Evolutionary conservation across 2,329 filamentous ascomycete genomes (phyloP), one percentile per base, ranked within the genome.

Genomic region (Pestalotiopsis fici): DNA sequence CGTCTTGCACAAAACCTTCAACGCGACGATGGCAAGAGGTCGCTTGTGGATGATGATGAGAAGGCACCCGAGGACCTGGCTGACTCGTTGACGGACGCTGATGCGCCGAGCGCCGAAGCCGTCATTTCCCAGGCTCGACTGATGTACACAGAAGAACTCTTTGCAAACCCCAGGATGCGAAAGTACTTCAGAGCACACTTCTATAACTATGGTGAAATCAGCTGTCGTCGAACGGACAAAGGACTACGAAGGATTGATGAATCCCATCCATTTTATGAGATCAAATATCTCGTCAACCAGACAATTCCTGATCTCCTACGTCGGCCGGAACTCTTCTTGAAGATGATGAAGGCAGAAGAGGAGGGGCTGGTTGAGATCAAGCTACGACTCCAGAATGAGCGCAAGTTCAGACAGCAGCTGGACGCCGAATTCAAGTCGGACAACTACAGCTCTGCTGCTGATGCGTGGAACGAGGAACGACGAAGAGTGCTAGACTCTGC

Each of bases 261-360:
- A 69, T 90, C 96, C 27, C 95, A 98, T 75, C 94, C 94, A 0
- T 98, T 97, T 79, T 98, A 98, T 77, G 96, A 98, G 79, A 93
- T 99, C 83, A 97, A 99, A 80, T 99, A 99, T 74, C 86, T 99
- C 23, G 90, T 94, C 71, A 94, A 96, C 74, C 95, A 98, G 79
- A 93, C 93, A 7, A 92, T 98, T 69, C 84, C 85, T 55, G 92
- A 96, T 71, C 88, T 98, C 68, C 92, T 94, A 2, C 89, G 90
- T 64, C 90, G 93, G 65, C 96, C 96, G 1, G 95, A 98, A 71
- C 85, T 97, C 28, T 99, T 96, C 78, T 83, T 99, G 66, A 95
- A 97, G 81, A 99, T 99, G 96, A 90, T 98, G 79, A 97, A 94
- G 78, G 96, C 96, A 1, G 96, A 99, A 78, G 92, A 96, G 74